Evolutionary conservation across 2,329 filamentous ascomycete genomes (phyloP), one percentile per base, ranked within the genome.

Genomic region (Elsinoe arachidis): DNA sequence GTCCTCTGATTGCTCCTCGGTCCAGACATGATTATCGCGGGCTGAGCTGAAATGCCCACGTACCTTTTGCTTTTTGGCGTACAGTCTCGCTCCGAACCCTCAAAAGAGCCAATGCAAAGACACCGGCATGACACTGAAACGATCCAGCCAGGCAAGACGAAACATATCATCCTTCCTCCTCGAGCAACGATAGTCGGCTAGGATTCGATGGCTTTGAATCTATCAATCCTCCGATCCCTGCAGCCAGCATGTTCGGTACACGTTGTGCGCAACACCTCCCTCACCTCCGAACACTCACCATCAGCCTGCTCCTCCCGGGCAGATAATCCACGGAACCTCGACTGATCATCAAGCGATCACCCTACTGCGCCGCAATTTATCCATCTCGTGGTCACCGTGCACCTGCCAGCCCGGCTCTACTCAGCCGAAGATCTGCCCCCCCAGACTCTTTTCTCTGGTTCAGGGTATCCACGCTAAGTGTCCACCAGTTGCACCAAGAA

Each of bases 341-440:
- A 46, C 5, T 46, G 19, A 46, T 46, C 21, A 46, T 26, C 41
- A 46, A 26, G 21, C 41, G 37, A 39, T 39, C 19, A 14, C 10
- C 19, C 41, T 51, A 23, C 33, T 51, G 46, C 46, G 46, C 46
- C 46, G 46, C 46, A 51, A 51, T 51, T 17, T 51, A 34, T 30
- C 9, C n/a, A 26, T 23, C 43, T 47, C 26, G 12, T 30, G 3
- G 26, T n/a, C n/a, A 47, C 14, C 6, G 15, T 43, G 7, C 17
- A 19, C 17, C 39, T 6, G 14, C 34, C 34, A 35, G 7, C 6
- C 38, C 44, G 44, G 44, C 19, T 10, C 19, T 19, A 23, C 26
- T 47, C n/a, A 47, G 12, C 44, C 44, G 44, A 35, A 34, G 44
- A 49, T 49, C 44, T 47, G 9, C 19, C 44, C 23, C 23, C 26